These are phyloP conservation scores for Eucalyptus brandiana DNA, from an alignment of 345 rosid species.

Conservation along the genomic window DNA sequence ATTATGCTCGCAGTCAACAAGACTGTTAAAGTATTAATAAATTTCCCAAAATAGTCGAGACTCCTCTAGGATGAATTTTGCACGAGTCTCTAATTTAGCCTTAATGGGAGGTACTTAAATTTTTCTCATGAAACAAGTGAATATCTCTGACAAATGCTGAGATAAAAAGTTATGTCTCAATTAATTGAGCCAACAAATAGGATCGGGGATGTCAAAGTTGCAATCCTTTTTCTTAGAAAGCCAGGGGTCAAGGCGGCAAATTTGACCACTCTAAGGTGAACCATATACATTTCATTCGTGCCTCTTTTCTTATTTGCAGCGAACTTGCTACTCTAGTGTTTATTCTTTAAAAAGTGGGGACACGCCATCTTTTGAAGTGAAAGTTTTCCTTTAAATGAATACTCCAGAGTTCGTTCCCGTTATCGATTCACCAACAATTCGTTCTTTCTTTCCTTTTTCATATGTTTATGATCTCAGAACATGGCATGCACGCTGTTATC, in stretches of 20 bases:
- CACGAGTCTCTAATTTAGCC: background rate
- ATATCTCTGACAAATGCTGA: too few relatives aligned
- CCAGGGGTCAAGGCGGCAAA: too few relatives aligned
- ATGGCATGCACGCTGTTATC: background rate
- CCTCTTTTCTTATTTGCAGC: background rate
- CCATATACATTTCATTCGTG: background rate
- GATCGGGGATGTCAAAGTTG: too few relatives aligned
- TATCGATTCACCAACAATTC: background rate
- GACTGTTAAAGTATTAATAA: background rate
- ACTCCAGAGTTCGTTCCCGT: background rate
- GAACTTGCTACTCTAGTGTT: background rate
- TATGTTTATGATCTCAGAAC: background rate
- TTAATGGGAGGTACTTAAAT: background rate
- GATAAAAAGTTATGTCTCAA: too few relatives aligned
- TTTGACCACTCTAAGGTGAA: too few relatives aligned
- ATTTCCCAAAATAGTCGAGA: background rate
- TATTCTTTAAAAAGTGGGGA: background rate
- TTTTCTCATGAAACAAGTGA: background rate
- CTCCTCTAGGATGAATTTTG: background rate
- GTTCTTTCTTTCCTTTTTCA: background rate
- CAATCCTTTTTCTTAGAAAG: too few relatives aligned
- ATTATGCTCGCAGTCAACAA: background rate
- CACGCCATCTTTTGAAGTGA: background rate
- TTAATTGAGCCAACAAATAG: too few relatives aligned
- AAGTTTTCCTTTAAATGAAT: background rate